Percentiles rank a stretch among this genome's conserved stretches.
These are phyloP conservation scores for Zoysia matrella DNA, from an alignment of 202 grass and related monocot genomes.

Conservation along the genomic window DNA sequence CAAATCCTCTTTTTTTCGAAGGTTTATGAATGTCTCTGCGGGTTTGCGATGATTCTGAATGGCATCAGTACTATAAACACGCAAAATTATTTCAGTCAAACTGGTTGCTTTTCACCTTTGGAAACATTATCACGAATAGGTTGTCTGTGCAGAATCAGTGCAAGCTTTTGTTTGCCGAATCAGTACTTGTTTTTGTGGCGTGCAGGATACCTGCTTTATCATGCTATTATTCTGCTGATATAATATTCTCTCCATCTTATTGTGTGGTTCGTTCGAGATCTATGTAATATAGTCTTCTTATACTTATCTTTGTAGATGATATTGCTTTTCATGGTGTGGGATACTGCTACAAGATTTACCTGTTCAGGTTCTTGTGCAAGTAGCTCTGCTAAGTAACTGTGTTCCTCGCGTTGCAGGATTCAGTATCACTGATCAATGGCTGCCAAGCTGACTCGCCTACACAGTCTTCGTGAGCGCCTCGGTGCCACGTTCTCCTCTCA, in stretches of 20 bases:
- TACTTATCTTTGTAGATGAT: neutral
- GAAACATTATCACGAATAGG: slow-evolving; percentile 8
- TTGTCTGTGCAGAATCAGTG: slow-evolving; percentile 21
- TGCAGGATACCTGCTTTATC: slow-evolving; percentile 1
- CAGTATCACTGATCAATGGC: slow-evolving; percentile 54
- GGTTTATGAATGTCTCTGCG: neutral
- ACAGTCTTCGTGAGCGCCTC: slow-evolving; percentile 38
- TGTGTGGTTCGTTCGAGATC: neutral
- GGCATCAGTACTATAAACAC: neutral
- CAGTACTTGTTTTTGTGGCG: slow-evolving; percentile 15
- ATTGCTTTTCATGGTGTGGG: neutral
- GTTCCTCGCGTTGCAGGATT: slow-evolving; percentile 39
- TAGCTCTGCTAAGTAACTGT: slow-evolving; percentile 2
- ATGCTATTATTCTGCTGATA: slow-evolving; percentile 4
- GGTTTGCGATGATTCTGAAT: slow-evolving; percentile 5
- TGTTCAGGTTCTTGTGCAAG: slow-evolving; percentile 32
- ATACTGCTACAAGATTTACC: slow-evolving; percentile 1
- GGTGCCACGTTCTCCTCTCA: slow-evolving; percentile 77
- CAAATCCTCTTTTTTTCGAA: neutral
- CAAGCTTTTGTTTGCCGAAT: slow-evolving; percentile 18
- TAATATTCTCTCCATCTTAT: neutral
- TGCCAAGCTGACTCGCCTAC: slow-evolving; percentile 75
- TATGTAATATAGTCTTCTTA: neutral
- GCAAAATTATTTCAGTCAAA: neutral
- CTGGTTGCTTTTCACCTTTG: neutral